Evolutionary conservation across 2,329 filamentous ascomycete species (phyloP).

Genomic region (Beauveria bassiana): DNA sequence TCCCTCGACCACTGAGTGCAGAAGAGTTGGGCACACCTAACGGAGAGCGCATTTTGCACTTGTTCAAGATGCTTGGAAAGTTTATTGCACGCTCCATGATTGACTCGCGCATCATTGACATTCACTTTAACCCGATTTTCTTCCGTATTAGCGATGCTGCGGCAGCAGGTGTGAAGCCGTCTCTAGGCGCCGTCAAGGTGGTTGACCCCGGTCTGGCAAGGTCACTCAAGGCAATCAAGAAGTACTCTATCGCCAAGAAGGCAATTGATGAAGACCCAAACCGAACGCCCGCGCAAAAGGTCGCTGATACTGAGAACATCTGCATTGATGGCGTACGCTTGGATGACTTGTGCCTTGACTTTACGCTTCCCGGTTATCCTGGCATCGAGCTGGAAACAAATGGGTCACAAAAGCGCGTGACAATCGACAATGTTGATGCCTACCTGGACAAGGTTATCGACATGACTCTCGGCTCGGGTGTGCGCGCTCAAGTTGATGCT

Average conservation of each 20-base stretch:
- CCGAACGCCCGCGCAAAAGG: slow-evolving; percentile 63
- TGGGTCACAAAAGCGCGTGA: slow-evolving; percentile 68
- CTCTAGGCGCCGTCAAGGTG: slow-evolving; percentile 78
- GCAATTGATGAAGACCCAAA: slow-evolving; percentile 64
- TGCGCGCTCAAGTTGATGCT: slow-evolving; percentile 81
- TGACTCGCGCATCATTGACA: slow-evolving; percentile 93
- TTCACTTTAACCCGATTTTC: slow-evolving; percentile 95
- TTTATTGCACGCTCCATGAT: slow-evolving; percentile 98
- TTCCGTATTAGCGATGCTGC: slow-evolving; percentile 80
- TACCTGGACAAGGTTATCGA: slow-evolving; percentile 90
- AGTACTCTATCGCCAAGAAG: slow-evolving; percentile 76
- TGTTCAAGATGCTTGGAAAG: slow-evolving; percentile 92
- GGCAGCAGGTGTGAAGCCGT: slow-evolving; percentile 61
- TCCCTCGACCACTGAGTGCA: slow-evolving; percentile 82
- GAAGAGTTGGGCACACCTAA: slow-evolving; percentile 66
- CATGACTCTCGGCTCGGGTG: slow-evolving; percentile 81
- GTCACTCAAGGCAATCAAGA: slow-evolving; percentile 80
- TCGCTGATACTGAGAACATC: slow-evolving; percentile 59
- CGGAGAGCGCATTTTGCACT: slow-evolving; percentile 77
- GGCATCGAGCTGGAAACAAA: slow-evolving; percentile 72
- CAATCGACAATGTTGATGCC: slow-evolving; percentile 80
- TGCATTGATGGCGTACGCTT: slow-evolving; percentile 67
- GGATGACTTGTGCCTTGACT: slow-evolving; percentile 86
- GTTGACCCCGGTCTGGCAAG: slow-evolving; percentile 82
- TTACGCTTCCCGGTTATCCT: slow-evolving; percentile 87